Evolutionary conservation across 2,329 filamentous ascomycete genomes (phyloP).

Genomic region (Sclerotinia minor): DNA sequence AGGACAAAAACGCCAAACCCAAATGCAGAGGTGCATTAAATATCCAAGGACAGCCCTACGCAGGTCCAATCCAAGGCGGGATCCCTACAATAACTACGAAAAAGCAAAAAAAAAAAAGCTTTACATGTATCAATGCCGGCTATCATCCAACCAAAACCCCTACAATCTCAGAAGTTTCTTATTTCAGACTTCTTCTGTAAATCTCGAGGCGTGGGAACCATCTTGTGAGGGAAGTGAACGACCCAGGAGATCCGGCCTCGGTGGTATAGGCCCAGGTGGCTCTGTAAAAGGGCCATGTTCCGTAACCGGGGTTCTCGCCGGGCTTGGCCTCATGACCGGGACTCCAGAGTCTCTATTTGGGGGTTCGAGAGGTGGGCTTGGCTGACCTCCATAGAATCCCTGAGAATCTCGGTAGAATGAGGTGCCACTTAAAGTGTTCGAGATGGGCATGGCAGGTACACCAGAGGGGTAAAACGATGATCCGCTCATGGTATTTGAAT

Average conservation of each 20-base stretch:
- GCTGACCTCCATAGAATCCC: constrained; percentile 44
- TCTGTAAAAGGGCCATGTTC: constrained; percentile 50
- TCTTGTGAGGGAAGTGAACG: constrained; percentile 48
- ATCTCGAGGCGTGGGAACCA: constrained; percentile 48
- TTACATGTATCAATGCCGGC: constrained; percentile 32
- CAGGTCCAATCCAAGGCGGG: constrained; percentile 4
- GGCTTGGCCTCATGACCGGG: constrained; percentile 64
- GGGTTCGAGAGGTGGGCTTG: constrained; percentile 41
- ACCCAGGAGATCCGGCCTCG: constrained; percentile 42
- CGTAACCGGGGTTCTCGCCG: constrained; percentile 61
- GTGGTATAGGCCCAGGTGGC: constrained; percentile 30
- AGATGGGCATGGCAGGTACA: constrained; percentile 25
- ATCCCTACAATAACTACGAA: constrained; percentile 32
- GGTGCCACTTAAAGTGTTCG: constrained; percentile 48
- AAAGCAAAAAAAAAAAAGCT: constrained; percentile 31
- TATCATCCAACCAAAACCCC: constrained; percentile 27
- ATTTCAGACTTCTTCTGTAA: constrained; percentile 49
- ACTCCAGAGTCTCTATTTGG: constrained; percentile 52
- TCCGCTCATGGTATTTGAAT: constrained; percentile 48
- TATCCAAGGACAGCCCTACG: constrained; percentile 29
- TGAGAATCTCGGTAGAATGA: constrained; percentile 58
- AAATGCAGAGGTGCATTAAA: constrained; percentile 24
- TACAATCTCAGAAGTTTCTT: constrained; percentile 29
- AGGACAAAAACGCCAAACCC: constrained; percentile 36
- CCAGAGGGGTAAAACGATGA: constrained; percentile 50